Evolutionary conservation across 352 stramenopile species (phyloP), one percentile per base, ranked within the genome.

Genomic region (Phytophthora crassamura): DNA sequence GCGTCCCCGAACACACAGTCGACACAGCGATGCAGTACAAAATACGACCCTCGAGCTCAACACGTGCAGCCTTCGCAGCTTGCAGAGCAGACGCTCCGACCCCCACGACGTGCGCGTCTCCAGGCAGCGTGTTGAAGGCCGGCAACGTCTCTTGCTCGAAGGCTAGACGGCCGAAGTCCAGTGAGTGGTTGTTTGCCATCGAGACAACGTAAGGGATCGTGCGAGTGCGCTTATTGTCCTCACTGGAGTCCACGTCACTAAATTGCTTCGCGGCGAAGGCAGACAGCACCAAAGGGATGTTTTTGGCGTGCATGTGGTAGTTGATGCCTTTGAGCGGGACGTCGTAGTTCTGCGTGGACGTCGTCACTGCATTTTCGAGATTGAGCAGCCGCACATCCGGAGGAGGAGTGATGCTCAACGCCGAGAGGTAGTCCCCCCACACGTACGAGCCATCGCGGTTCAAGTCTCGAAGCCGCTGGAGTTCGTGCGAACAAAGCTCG

Each of bases 111-210:
- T 71, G 54, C 5, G 34, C 52, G 16, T 67, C 40, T 9, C 59
- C 57, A 15, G 71, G 51, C 25, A 77, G 32, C 8, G 34, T 71
- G 7, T n/a, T 43, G 8, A 70, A 59, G n/a, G 42, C 64, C 34
- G 63, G 48, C 10, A 83, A 46, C 7, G 66, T 78, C 45, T 84
- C 77, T 14, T 54, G 20, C 11, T 79, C 68, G 35, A 86, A 79
- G 7, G 74, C 77, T n/a, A 48, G 51, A 12, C 68, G 69, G 16
- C 74, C 72, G 33, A 75, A 80, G 46, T 82, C 72, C 52, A 86
- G 59, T 0, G 64, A 48, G 43, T 82, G 65, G 48, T 86, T 84
- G 50, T 86, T 86, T 9, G 77, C 72, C 41, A 86, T 67, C 8
- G 74, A 76, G n/a, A 83, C 38, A 10, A 79, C 52, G 46, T 80